Percentiles rank a stretch among this genome's conserved stretches.
phyloP scores from a whole-genome alignment of 1,284 basidiomycete species.

The Ustilago crameri region DNA sequence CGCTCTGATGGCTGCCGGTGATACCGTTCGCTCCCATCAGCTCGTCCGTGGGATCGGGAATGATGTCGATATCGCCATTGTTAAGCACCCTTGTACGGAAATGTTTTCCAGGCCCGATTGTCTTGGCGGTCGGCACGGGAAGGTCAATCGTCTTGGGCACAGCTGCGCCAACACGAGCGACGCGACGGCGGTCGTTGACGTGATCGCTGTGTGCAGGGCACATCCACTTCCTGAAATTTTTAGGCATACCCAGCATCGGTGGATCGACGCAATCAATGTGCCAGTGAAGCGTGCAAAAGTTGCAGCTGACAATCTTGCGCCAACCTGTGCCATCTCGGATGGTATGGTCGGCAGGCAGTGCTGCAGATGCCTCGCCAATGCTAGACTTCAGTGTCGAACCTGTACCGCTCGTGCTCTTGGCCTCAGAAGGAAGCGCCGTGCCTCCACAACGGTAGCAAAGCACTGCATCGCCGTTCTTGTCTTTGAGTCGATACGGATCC shows the following conservation, averaged over 20 bases:
- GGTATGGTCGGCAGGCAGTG: constrained; percentile 24
- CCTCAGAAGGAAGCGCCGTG: constrained; percentile 74
- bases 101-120: constrained; percentile 74
- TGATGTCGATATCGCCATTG: constrained; percentile 89
- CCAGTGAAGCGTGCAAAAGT: constrained; percentile 95
- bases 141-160: constrained; percentile 43
- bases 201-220: constrained; percentile 94
- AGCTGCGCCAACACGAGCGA: constrained; percentile 47
- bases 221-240: constrained; percentile 94
- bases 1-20: constrained; percentile 23
- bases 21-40: constrained; percentile 55
- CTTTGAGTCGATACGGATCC: constrained; percentile 86
- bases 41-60: constrained; percentile 72
- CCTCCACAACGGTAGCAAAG: constrained; percentile 89
- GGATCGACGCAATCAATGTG: constrained; percentile 96
- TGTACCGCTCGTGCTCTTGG: neutral
- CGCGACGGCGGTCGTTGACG: constrained; percentile 70
- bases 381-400: neutral
- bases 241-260: constrained; percentile 85
- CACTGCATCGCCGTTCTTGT: constrained; percentile 82
- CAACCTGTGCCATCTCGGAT: constrained; percentile 53
- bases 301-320: constrained; percentile 84
- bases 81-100: constrained; percentile 78
- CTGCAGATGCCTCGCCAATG: constrained; percentile 5
- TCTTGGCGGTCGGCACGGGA: constrained; percentile 39